Evolutionary conservation across 164 flowering plant species (phyloP), one percentile per base, ranked within the genome.

Genomic region (Nymphaea colorata): DNA sequence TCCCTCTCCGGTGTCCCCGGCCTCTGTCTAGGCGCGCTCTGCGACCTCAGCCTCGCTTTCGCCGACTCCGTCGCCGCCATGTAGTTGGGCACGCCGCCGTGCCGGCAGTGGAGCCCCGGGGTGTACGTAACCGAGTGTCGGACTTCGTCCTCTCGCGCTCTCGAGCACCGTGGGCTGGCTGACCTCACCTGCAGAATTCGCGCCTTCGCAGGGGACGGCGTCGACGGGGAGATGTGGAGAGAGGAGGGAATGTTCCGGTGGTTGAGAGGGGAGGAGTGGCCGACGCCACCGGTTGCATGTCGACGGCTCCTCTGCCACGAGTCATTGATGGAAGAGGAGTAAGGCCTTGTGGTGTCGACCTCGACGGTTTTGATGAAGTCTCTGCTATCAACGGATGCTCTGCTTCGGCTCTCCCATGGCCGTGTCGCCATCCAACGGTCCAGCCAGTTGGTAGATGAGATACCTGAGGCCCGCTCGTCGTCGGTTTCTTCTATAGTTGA

Each of bases 51-150:
- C 65, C 90, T 64, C 3, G 96, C 96, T 68, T 81, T 85, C 16
- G 98, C 93, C 3, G 98, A 93, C 67, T 82, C 98, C 1, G 98
- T 93, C 43, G 96, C 57, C 14, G 15, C 86, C 98, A 93, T 93
- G 78, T 93, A 93, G 73, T 82, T 93, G 0, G 98, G 98, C 42
- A 79, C 42, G 2, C 73, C 69, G 44, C 59, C 41, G 36, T 64
- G 43, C 7, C n/a, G 42, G 42, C 42, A 17, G 36, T 25, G 36
- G 7, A 41, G n/a, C 25, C 7, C 64, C 3, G 64, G 64, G 10
- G 64, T 61, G 42, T 61, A 61, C 7, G 57, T 15, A 10, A 61
- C 4, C n/a, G 42, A 61, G 64, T 11, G 36, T 12, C 42, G 36
- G 41, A 25, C 36, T 25, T 61, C 64, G 10, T 61, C 64, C 42